Conservation (phyloP, 306 rosid genomes). For the Castanospermum australe region DNA sequence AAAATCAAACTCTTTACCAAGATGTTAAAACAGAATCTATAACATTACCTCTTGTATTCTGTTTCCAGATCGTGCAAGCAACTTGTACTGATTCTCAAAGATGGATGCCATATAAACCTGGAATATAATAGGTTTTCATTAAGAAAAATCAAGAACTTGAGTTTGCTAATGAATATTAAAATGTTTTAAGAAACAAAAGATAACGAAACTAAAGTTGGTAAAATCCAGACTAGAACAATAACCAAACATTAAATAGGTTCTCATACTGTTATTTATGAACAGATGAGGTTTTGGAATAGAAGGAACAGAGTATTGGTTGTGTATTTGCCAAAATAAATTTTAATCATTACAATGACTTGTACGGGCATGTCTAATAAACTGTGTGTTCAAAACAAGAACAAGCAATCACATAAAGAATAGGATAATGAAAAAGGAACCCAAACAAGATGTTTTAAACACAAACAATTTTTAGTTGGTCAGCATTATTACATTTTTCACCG, state of each 20-base stretch:
- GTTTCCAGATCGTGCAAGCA: constrained; percentile 89
- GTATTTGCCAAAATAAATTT: not conserved
- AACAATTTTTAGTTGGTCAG: not conserved
- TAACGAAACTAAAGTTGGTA: not conserved
- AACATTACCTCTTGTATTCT: constrained; percentile 86
- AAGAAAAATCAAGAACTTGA: constrained; percentile 23
- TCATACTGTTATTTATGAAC: not conserved
- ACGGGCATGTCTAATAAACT: constrained; percentile 2
- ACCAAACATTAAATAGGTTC: not conserved
- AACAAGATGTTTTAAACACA: not conserved
- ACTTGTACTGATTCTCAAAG: constrained; percentile 88
- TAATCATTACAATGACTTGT: not conserved
- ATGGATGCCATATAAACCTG: constrained; percentile 97
- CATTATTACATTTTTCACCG: not conserved
- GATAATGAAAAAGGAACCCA: not conserved
- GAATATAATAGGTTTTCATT: constrained; percentile 8
- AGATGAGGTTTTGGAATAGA: not conserved
- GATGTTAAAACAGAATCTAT: not conserved
- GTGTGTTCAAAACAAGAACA: not conserved
- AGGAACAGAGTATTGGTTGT: not conserved
- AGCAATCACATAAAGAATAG: not conserved
- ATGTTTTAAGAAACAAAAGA: not conserved
- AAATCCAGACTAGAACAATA: not conserved
- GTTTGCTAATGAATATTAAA: constrained; percentile 18
- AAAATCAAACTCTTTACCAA: not conserved